Conservation (phyloP, 2,329 filamentous ascomycete genomes). For the Aspergillus sp. region DNA sequence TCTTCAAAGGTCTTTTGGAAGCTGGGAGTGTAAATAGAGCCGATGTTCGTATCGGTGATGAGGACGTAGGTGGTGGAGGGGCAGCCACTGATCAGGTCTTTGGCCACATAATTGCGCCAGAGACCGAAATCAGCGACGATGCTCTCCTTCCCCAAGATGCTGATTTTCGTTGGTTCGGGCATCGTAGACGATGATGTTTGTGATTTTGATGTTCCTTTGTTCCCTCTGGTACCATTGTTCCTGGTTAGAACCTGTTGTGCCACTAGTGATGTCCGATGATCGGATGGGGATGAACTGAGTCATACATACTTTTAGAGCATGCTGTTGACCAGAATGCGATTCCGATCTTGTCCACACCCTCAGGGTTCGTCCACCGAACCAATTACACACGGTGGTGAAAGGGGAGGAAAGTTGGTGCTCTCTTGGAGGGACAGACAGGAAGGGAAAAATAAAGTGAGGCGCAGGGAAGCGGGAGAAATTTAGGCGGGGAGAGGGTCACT, state of each 20-base stretch:
- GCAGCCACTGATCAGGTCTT: slow-evolving; percentile 75
- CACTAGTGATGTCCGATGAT: too few relatives aligned
- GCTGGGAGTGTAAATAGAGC: slow-evolving; percentile 72
- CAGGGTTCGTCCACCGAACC: background rate
- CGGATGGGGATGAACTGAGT: background rate
- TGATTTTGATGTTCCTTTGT: background rate
- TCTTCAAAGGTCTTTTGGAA: slow-evolving; percentile 68
- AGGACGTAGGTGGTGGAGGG: slow-evolving; percentile 90
- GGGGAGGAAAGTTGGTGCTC: background rate
- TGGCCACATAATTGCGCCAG: slow-evolving; percentile 77
- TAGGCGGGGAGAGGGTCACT: slow-evolving; percentile 1
- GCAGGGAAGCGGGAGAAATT: background rate
- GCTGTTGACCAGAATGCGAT: background rate
- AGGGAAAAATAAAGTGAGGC: background rate
- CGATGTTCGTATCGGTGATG: slow-evolving; percentile 93
- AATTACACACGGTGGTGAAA: background rate
- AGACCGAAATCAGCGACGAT: slow-evolving; percentile 91
- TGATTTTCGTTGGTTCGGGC: slow-evolving; percentile 61
- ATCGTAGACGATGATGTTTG: slow-evolving; percentile 19
- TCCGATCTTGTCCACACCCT: background rate
- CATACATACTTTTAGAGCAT: background rate
- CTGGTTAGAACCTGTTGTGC: background rate
- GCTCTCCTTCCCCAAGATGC: slow-evolving; percentile 82
- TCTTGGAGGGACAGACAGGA: background rate
- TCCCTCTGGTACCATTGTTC: background rate